Conservation (phyloP, 768 basidiomycete species). For the Mycena galericulata region DNA sequence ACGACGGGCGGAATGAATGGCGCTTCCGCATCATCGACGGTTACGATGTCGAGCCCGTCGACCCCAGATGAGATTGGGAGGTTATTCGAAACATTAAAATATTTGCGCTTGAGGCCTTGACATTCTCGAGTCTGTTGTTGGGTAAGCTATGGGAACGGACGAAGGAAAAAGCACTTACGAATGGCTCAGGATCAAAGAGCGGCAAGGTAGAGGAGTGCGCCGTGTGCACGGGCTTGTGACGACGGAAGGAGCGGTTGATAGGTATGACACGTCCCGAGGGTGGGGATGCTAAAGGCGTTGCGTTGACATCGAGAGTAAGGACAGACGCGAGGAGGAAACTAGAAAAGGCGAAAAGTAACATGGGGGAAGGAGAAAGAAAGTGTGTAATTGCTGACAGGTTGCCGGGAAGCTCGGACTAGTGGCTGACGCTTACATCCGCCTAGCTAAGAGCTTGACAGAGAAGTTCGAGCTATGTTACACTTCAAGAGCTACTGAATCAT, state of each 20-base stretch:
- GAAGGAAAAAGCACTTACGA: not conserved
- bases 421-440: constrained; percentile 20
- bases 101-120: constrained; percentile 4
- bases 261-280: constrained; percentile 12
- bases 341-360: constrained; percentile 15
- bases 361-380: constrained; percentile 4
- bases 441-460: constrained; percentile 13
- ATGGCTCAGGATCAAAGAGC: not conserved
- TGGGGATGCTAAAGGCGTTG: constrained; percentile 17
- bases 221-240: constrained; percentile 1
- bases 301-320: constrained; percentile 14
- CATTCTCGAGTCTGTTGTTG: constrained; percentile 9
- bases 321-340: constrained; percentile 19
- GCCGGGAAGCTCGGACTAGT: not conserved
- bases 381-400: not conserved
- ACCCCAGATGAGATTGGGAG: constrained; percentile 2
- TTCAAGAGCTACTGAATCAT: constrained; percentile 1
- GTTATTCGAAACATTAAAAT: constrained; percentile 8
- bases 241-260: constrained; percentile 25
- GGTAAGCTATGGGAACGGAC: not conserved
- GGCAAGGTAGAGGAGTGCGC: constrained; percentile 10
- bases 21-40: constrained; percentile 11
- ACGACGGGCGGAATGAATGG: constrained; percentile 38
- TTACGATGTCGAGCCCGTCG: not conserved
- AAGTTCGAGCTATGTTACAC: constrained; percentile 6